These are phyloP conservation scores for Coniochaeta hoffmannii DNA, from an alignment of 2,329 filamentous ascomycete species.

Conservation along the genomic window DNA sequence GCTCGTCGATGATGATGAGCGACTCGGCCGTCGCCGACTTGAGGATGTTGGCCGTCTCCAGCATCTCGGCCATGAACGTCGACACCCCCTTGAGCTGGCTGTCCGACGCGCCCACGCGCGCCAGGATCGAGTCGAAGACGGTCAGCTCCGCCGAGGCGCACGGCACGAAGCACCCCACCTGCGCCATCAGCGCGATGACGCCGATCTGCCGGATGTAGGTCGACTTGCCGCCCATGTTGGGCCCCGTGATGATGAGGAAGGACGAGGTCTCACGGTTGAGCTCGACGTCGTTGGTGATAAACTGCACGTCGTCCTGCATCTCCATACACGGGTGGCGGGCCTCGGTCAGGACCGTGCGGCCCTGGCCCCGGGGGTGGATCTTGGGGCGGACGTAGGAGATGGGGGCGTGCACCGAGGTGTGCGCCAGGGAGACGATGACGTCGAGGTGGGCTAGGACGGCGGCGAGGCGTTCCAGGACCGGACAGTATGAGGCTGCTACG, in stretches of 20 bases:
- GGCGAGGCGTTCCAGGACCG: constrained; percentile 82
- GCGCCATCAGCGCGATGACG: constrained; percentile 94
- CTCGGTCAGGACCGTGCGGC: constrained; percentile 84
- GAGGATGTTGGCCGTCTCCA: constrained; percentile 96
- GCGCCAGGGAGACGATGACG: constrained; percentile 89
- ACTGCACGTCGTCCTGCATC: constrained; percentile 96
- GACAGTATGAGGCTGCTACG: constrained; percentile 90
- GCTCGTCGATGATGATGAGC: constrained; percentile 96
- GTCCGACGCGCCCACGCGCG: constrained; percentile 90
- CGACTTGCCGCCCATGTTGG: constrained; percentile 98
- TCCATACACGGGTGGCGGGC: constrained; percentile 96
- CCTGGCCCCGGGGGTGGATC: constrained; percentile 81
- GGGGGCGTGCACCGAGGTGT: constrained; percentile 87
- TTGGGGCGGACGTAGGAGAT: constrained; percentile 85
- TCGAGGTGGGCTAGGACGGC: constrained; percentile 87
- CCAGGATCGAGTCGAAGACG: constrained; percentile 94
- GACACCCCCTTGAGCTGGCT: constrained; percentile 96
- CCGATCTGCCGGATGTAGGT: constrained; percentile 98
- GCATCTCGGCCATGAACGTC: constrained; percentile 99
- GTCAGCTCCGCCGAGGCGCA: constrained; percentile 85
- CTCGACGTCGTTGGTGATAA: constrained; percentile 95
- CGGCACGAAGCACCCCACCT: constrained; percentile 93
- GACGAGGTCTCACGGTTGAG: constrained; percentile 72
- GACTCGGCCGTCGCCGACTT: constrained; percentile 94
- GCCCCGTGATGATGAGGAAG: constrained; percentile 93